phyloP scores from a whole-genome alignment of 129 eudicot species.

The Centrapalus pauciflorus region DNA sequence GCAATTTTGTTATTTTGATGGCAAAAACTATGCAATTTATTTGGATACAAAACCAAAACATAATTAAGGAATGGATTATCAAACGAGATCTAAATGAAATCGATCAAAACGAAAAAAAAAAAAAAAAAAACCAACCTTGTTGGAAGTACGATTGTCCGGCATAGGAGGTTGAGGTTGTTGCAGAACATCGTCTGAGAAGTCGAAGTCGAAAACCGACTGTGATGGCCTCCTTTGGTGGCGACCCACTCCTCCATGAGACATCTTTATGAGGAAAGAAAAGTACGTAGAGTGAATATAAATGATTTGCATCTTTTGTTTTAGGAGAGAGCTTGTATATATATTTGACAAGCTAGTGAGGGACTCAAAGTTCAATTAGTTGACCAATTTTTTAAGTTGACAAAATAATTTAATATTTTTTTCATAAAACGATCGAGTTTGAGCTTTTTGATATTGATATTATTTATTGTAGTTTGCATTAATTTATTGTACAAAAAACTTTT shows the following conservation, averaged over 20 bases:
- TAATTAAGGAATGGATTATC: background rate
- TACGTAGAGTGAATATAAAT: slow-evolving; percentile 18
- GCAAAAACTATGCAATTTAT: too few species aligned
- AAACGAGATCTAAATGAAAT: background rate
- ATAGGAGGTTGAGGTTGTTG: slow-evolving; percentile 52
- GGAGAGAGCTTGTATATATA: slow-evolving; percentile 14
- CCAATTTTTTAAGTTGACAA: slow-evolving; percentile 5
- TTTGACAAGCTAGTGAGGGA: background rate
- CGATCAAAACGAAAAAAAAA: background rate
- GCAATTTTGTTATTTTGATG: too few species aligned
- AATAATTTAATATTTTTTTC: background rate
- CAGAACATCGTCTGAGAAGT: slow-evolving; percentile 47
- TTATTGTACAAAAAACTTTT: too few species aligned
- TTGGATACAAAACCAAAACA: background rate
- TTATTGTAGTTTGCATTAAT: too few species aligned
- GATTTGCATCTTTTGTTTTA: slow-evolving; percentile 15
- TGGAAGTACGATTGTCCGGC: slow-evolving; percentile 22
- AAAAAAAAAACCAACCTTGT: slow-evolving; percentile 13
- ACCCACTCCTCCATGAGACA: slow-evolving; percentile 53
- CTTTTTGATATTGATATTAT: too few species aligned
- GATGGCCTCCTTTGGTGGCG: slow-evolving; percentile 82
- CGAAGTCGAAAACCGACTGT: slow-evolving; percentile 54
- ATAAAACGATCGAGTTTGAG: too few species aligned
- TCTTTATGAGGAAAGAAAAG: slow-evolving; percentile 15
- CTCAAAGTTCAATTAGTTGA: slow-evolving; percentile 8